Evolutionary conservation across 805 yeast genomes (phyloP).

Genomic region (Yamadazyma insecticola): DNA sequence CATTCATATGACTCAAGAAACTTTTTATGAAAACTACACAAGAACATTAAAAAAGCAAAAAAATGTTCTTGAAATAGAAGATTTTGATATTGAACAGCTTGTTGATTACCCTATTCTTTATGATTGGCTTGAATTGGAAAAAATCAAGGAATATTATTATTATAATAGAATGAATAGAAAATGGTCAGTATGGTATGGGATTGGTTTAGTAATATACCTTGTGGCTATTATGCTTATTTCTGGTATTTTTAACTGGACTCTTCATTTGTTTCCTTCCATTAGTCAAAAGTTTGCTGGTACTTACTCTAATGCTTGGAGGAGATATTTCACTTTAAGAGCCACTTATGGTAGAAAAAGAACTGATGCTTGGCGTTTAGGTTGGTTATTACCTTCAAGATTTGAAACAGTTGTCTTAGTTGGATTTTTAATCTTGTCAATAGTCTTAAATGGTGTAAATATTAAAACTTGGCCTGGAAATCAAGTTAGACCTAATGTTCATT

Average conservation of each 20-base stretch:
- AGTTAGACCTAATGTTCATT: constrained; percentile 7
- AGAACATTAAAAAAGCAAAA: constrained; percentile 6
- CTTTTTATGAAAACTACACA: constrained; percentile 12
- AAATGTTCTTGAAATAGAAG: neutral
- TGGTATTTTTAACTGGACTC: constrained; percentile 19
- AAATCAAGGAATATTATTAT: neutral
- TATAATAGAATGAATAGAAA: constrained; percentile 12
- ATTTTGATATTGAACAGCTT: constrained; percentile 4
- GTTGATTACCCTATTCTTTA: constrained; percentile 8
- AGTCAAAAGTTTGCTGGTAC: constrained; percentile 14
- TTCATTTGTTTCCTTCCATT: constrained; percentile 17
- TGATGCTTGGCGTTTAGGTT: constrained; percentile 4
- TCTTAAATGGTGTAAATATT: constrained; percentile 12
- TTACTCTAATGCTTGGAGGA: constrained; percentile 14
- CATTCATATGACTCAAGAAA: constrained; percentile 5
- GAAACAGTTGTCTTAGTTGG: constrained; percentile 38
- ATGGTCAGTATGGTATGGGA: constrained; percentile 26
- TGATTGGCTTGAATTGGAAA: constrained; percentile 3
- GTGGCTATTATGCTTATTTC: constrained; percentile 35
- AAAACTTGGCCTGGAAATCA: constrained; percentile 5
- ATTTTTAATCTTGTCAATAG: constrained; percentile 20
- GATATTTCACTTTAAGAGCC: constrained; percentile 16
- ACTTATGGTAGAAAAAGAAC: constrained; percentile 12
- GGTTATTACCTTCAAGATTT: constrained; percentile 44
- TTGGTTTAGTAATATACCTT: constrained; percentile 27